phyloP scores from a whole-genome alignment of 2,329 filamentous ascomycete species.

The Colletotrichum zoysiae region DNA sequence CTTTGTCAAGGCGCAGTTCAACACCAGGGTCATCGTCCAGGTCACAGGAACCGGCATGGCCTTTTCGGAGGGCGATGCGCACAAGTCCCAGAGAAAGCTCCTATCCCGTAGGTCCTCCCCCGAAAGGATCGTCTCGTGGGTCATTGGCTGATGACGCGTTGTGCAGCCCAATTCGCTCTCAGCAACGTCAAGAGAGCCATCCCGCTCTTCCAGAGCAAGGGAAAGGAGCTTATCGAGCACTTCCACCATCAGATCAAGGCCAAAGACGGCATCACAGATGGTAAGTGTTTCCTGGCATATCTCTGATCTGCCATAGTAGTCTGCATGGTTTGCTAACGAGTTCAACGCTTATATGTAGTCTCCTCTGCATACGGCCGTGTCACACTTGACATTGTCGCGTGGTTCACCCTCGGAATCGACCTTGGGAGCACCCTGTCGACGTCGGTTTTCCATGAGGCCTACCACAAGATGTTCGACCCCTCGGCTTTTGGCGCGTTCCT shows the following conservation, averaged over 20 bases:
- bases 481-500: conserved; percentile 44
- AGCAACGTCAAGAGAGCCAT: conserved; percentile 51
- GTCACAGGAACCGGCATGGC: conserved; percentile 49
- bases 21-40: conserved; percentile 44
- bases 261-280: conserved; percentile 40
- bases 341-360: background rate
- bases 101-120: conserved; percentile 45
- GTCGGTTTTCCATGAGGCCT: conserved; percentile 47
- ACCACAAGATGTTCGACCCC: conserved; percentile 47
- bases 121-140: background rate
- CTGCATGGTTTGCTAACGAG: background rate
- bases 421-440: conserved; percentile 47
- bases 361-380: conserved; percentile 48
- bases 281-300: background rate
- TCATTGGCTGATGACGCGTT: background rate
- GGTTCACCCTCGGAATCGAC: conserved; percentile 51
- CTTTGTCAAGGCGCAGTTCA: conserved; percentile 50
- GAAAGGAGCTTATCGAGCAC: conserved; percentile 47
- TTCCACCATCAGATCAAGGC: conserved; percentile 42
- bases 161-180: conserved; percentile 49
- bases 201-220: conserved; percentile 52
- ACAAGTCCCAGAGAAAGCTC: conserved; percentile 51
- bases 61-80: conserved; percentile 52
- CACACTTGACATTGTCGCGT: conserved; percentile 53
- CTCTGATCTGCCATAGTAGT: rapidly evolving